Percentiles rank a stretch among this genome's conserved stretches.
These are phyloP conservation scores for Thozetella sp. DNA, from an alignment of 495 filamentous ascomycete species.

Conservation along the genomic window DNA sequence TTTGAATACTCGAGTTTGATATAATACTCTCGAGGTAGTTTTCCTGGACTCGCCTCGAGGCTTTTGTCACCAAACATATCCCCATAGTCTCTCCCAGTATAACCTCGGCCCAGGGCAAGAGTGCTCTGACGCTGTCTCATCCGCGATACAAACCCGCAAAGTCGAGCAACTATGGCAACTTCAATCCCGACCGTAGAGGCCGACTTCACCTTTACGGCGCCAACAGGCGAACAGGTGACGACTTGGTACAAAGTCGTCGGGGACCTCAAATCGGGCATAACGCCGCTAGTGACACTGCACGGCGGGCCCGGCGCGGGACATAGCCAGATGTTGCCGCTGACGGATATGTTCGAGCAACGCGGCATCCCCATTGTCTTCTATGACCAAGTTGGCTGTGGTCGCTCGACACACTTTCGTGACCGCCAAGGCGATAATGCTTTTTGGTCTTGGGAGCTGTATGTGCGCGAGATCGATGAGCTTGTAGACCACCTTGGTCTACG, in stretches of 20 bases:
- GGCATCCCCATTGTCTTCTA: slow-evolving; percentile 51
- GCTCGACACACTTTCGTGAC: slow-evolving; percentile 44
- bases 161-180: too few relatives aligned
- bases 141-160: too few relatives aligned
- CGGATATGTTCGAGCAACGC: slow-evolving; percentile 27
- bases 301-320: slow-evolving; percentile 49
- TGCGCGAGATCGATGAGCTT: slow-evolving; percentile 57
- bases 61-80: too few relatives aligned
- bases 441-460: slow-evolving; percentile 44
- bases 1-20: too few relatives aligned
- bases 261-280: neutral
- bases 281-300: slow-evolving; percentile 25
- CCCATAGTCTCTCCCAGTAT: too few relatives aligned
- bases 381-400: slow-evolving; percentile 52
- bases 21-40: too few relatives aligned
- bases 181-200: too few relatives aligned
- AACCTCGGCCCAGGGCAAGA: too few relatives aligned
- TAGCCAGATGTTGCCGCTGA: slow-evolving; percentile 34
- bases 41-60: too few relatives aligned
- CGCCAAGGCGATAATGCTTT: slow-evolving; percentile 41
- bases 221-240: too few relatives aligned
- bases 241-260: slow-evolving; percentile 9
- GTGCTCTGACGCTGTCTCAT: too few relatives aligned
- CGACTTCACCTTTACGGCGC: too few relatives aligned
- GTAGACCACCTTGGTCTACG: slow-evolving; percentile 35